Percentiles rank a stretch among this genome's conserved stretches.
These are phyloP conservation scores for Colletotrichum melonis DNA, from an alignment of 2,329 filamentous ascomycete species.

Conservation along the genomic window DNA sequence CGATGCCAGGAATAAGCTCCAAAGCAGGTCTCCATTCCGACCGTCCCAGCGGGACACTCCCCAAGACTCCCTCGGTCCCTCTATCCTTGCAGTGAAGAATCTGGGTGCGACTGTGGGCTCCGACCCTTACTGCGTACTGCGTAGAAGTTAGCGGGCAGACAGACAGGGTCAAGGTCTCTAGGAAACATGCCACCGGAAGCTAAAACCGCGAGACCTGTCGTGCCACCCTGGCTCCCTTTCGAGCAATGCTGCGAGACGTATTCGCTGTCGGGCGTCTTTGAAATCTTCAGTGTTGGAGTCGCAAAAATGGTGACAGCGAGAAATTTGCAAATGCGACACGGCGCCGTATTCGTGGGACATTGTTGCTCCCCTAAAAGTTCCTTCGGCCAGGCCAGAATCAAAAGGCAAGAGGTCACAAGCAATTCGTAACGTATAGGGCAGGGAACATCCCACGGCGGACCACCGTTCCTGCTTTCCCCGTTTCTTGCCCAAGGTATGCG, in stretches of 20 bases:
- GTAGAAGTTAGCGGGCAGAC: background rate
- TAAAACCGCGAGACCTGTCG: conserved; percentile 23
- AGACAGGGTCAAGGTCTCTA: background rate
- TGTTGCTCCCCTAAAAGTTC: background rate
- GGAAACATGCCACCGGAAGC: conserved; percentile 23
- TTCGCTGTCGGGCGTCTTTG: background rate
- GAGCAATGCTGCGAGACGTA: background rate
- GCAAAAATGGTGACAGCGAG: background rate
- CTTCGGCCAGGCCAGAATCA: too few relatives aligned
- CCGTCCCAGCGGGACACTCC: background rate
- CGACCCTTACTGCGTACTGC: background rate
- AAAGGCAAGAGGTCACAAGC: background rate
- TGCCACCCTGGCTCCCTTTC: conserved; percentile 7
- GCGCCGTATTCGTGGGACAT: conserved; percentile 17
- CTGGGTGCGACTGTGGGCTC: background rate
- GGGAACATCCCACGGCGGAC: conserved; percentile 14
- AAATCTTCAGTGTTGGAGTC: background rate
- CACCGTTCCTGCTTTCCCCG: conserved; percentile 20
- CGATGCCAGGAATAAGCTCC: background rate
- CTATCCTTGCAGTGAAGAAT: background rate
- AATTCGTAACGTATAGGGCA: conserved; percentile 4
- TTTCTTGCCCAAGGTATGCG: background rate
- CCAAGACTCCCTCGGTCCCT: background rate
- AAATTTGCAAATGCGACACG: background rate
- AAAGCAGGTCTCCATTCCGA: conserved; percentile 9